Conservation (phyloP, 768 basidiomycete genomes). For the Lactarius quietus region DNA sequence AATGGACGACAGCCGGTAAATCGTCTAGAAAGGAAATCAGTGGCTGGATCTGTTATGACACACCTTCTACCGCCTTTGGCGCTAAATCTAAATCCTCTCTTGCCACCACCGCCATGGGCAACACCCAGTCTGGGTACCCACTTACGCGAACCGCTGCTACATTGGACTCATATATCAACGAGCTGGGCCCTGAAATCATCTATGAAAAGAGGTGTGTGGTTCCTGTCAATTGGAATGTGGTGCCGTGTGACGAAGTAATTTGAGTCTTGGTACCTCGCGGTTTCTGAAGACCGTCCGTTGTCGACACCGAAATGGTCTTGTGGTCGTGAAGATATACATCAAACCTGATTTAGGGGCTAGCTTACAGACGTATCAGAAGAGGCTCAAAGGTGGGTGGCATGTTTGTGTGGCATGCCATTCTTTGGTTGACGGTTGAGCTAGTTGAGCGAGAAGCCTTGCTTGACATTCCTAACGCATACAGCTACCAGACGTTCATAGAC, state of each 20-base stretch:
- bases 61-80: background rate
- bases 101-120: slow-evolving; percentile 55
- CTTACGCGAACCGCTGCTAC: slow-evolving; percentile 74
- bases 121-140: slow-evolving; percentile 66
- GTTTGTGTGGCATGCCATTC: slow-evolving; percentile 13
- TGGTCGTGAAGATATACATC: slow-evolving; percentile 93
- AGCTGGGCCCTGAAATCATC: slow-evolving; percentile 80
- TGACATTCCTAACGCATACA: slow-evolving; percentile 86
- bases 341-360: slow-evolving; percentile 88
- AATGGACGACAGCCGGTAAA: background rate
- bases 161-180: slow-evolving; percentile 86
- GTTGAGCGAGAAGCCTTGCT: slow-evolving; percentile 81
- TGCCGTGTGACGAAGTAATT: background rate
- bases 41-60: background rate
- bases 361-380: slow-evolving; percentile 65
- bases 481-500: slow-evolving; percentile 86
- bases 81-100: background rate
- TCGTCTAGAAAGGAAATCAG: slow-evolving; percentile 7
- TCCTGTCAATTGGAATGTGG: slow-evolving; percentile 5
- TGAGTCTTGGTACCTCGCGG: slow-evolving; percentile 65
- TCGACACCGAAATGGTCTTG: slow-evolving; percentile 73
- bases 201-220: slow-evolving; percentile 83
- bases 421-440: slow-evolving; percentile 33
- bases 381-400: slow-evolving; percentile 63
- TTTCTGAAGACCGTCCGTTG: slow-evolving; percentile 83